These are phyloP conservation scores for Rhodamnia rubescens DNA, from an alignment of 345 rosid species.

Conservation along the genomic window DNA sequence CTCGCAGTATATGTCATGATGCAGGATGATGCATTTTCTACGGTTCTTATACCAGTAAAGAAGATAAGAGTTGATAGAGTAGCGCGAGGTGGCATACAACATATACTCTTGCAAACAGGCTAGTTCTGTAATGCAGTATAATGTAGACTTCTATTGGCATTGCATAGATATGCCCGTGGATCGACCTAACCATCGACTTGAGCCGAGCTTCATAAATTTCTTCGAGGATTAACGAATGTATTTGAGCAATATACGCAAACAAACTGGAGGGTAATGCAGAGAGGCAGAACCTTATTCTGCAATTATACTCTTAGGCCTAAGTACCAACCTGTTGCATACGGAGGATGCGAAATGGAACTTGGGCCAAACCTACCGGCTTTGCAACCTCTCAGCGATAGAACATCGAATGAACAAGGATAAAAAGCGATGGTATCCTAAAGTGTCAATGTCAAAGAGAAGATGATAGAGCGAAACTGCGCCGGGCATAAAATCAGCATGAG, in stretches of 20 bases:
- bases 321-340: neutral
- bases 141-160: neutral
- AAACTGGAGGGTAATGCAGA: neutral
- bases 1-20: no score
- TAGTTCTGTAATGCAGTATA: neutral
- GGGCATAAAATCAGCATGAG: neutral
- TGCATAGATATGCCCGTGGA: neutral
- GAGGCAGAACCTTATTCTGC: neutral
- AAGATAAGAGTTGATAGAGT: no score
- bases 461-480: neutral
- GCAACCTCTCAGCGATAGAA: neutral
- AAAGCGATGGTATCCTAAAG: neutral
- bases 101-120: neutral
- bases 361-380: neutral
- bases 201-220: neutral
- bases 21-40: no score
- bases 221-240: neutral
- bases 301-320: neutral
- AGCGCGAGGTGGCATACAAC: neutral
- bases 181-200: neutral
- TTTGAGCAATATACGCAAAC: neutral
- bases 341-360: neutral
- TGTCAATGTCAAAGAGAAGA: neutral
- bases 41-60: no score
- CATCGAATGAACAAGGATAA: neutral